Evolutionary conservation across 352 stramenopile genomes (phyloP), one percentile per base, ranked within the genome.

Genomic region (Globisporangium takayamanum): DNA sequence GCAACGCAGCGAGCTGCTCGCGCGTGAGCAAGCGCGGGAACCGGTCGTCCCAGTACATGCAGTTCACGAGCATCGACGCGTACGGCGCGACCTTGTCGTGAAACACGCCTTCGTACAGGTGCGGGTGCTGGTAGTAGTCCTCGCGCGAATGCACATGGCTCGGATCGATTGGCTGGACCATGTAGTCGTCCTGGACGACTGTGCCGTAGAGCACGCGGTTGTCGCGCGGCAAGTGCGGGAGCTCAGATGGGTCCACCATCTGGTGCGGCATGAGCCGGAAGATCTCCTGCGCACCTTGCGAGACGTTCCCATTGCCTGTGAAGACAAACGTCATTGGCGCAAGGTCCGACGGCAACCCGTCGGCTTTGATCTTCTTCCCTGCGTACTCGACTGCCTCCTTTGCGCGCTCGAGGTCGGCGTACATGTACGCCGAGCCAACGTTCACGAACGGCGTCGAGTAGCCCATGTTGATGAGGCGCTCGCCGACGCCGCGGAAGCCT

Each of bases 1-100:
- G 78, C 55, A 97, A 66, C 6, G 87, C 61, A 36, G 81, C 72
- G 22, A 98, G 83, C 62, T 98, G 87, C 52, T 96, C 64, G 47
- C 94, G 91, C 10, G 92, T 97, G 47, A 98, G 69, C 25, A 98
- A 60, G n/a, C 94, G 76, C 28, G 96, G 95, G 69, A 94, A 95
- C 5, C 91, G 82, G 53, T 97, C 78, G 57, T 99, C 95, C 96
- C 96, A 99, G 74, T 98, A 99, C 70, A 97, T 97, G 65, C 91
- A 92, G 75, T 98, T 98, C 50, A 98, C 78, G 25, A 99, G 68
- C 63, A 98, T 94, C 39, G 92, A 97, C 54, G 83, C 77, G 64
- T 97, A 84, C 5, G 93, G 93, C 48, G 92, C 80, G 55, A 98
- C 73, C 20, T 76, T 84, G 60, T 96, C 69, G 55, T 97, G 84